Base-by-base conservation (phyloP, 192 early-diverging fungal genomes). In the Podila verticillata region DNA sequence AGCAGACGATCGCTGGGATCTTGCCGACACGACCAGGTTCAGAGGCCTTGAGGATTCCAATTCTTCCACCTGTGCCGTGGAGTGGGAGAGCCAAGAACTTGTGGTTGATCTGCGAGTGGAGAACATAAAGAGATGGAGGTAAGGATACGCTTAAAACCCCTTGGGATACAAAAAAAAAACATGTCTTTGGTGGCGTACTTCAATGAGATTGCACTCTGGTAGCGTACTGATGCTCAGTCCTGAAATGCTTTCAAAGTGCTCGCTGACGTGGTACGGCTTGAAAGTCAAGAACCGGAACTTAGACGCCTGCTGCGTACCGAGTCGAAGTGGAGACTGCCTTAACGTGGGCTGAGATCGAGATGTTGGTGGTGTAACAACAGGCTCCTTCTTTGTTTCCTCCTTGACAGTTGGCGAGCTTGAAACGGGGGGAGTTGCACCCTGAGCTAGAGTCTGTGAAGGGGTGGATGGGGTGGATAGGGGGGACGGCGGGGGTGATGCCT, bases 1-100 rank as follows among this genome's bases (percentile, higher is more conserved):
- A 86, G 66, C 86, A 87, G 0, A 92, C 66, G 3, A 95, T 63
- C 39, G 81, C 80, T 1, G 91, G 90, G 10, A 94, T 73, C 62
- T 86, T 83, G 7, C 91, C 89, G 9, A 94, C 63, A 26, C 96
- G 88, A 9, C 94, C 95, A 9, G 90, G 88, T n/a, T 87, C 87
- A 57, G 86, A 75, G 3, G 84, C 75, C n/a, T 88, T 83, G 65
- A 92, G 82, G 28, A 96, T 84, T 3, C 86, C 93, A 57, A 98
- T 65, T 65, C 93, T 87, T 22, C 96, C 96, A 26, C 96, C 96
- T 32, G 90, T 84, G 24, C 95, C 96, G 19, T 84, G 67, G 48
- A 94, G 82, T 17, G 94, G 88, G 26, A 95, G 85, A 1, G 94
- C 93, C 54, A 96, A 75, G 39, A 87, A 93, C 65, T 82, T 87